A percentile compares a stretch with the other conserved stretches of the same genome.
phyloP scores from a whole-genome alignment of 306 rosid genomes.

The Astragalus glycyphyllos region DNA sequence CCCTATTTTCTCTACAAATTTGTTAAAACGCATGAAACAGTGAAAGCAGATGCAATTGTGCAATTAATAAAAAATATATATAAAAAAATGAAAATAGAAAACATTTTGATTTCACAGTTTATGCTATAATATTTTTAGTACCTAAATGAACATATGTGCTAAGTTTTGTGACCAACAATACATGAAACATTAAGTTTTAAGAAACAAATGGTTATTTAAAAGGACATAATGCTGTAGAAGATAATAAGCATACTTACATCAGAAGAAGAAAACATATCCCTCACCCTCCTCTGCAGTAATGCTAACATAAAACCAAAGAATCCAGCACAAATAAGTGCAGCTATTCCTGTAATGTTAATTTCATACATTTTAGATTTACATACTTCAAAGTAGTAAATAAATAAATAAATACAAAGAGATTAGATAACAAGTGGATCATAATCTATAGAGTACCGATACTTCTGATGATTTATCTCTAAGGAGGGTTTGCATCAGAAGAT shows the following conservation, averaged over 20 bases:
- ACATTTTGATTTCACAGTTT: no score
- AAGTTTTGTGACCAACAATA: conserved; percentile 15
- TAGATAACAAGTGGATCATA: conserved; percentile 23
- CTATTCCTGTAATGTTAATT: conserved; percentile 65
- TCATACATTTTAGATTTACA: conserved; percentile 26
- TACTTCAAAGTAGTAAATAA: background rate
- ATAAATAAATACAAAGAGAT: background rate
- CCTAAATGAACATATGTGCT: background rate
- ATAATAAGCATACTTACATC: conserved; percentile 53
- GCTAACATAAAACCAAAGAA: conserved; percentile 94
- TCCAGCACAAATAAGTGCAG: conserved; percentile 68
- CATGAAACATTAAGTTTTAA: background rate
- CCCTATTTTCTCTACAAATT: no score
- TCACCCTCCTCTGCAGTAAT: conserved; percentile 72
- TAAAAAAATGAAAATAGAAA: no score
- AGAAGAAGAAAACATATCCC: conserved; percentile 73
- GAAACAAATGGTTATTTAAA: background rate
- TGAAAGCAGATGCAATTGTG: no score
- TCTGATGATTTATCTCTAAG: no score
- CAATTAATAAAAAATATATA: no score
- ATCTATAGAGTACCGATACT: no score
- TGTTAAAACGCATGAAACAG: no score
- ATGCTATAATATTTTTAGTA: background rate
- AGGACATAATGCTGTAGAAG: conserved; percentile 3
- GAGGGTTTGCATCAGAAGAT: no score